These are phyloP conservation scores for Cyphellophora attinorum DNA, from an alignment of 2,329 filamentous ascomycete species.

Conservation along the genomic window DNA sequence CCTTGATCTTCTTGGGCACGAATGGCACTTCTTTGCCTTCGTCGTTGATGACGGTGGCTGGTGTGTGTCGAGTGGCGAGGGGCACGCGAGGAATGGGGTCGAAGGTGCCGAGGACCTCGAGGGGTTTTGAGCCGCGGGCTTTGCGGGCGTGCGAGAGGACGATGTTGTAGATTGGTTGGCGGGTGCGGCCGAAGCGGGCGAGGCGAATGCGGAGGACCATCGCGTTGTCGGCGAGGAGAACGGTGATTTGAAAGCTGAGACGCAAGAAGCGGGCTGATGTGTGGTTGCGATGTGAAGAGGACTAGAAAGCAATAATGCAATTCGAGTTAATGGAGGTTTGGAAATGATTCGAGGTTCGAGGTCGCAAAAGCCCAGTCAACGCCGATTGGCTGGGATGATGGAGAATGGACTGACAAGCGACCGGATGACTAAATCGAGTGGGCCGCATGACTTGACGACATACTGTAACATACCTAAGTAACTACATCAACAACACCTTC, in stretches of 20 bases:
- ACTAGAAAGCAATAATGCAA: no score
- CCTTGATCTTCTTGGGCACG: slow-evolving; percentile 69
- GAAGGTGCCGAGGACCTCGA: slow-evolving; percentile 77
- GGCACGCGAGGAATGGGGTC: slow-evolving; percentile 49
- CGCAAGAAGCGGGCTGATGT: not conserved
- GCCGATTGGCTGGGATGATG: no score
- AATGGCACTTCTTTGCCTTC: slow-evolving; percentile 36
- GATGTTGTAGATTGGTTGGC: slow-evolving; percentile 94
- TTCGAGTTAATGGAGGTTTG: no score
- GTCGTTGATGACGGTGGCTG: slow-evolving; percentile 19
- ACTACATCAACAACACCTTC: no score
- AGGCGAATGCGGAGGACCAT: slow-evolving; percentile 95
- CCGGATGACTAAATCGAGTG: no score
- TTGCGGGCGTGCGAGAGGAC: slow-evolving; percentile 91
- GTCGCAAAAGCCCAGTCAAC: no score
- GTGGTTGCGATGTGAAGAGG: no score
- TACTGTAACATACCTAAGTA: no score
- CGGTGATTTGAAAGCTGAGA: not conserved
- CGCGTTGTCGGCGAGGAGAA: slow-evolving; percentile 18
- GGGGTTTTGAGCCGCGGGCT: slow-evolving; percentile 74
- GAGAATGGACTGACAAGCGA: no score
- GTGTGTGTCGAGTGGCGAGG: slow-evolving; percentile 18
- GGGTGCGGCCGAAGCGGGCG: slow-evolving; percentile 81
- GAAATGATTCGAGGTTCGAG: no score
- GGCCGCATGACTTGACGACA: no score